Conservation (phyloP, 2,329 filamentous ascomycete genomes). For the Fusarium nelsonii region DNA sequence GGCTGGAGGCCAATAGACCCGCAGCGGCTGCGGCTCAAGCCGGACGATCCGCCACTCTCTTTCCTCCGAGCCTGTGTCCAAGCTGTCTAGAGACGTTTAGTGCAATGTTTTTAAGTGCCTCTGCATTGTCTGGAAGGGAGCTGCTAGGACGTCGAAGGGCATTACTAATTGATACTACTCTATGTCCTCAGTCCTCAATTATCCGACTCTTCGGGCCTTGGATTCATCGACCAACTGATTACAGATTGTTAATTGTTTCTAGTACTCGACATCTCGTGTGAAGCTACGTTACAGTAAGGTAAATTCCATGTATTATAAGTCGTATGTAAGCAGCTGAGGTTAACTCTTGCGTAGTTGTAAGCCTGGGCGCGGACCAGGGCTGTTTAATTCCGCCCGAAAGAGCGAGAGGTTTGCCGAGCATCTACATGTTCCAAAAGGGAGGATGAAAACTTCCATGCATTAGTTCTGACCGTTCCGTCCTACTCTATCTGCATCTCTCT, state of each 20-base stretch:
- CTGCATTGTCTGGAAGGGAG: no score
- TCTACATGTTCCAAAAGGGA: conserved; percentile 8
- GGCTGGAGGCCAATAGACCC: conserved; percentile 34
- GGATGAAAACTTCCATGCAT: conserved; percentile 14
- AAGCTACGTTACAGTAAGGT: not conserved
- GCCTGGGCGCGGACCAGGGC: not conserved
- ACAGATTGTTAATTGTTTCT: not conserved
- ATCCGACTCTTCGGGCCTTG: no score
- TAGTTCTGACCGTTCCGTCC: conserved; percentile 1
- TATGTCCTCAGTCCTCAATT: no score
- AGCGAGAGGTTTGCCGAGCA: conserved; percentile 8
- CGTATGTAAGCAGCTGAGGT: not conserved
- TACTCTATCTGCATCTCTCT: not conserved
- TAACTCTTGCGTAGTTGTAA: not conserved
- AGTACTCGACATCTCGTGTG: not conserved
- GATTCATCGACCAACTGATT: no score
- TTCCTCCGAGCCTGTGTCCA: conserved; percentile 1
- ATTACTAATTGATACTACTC: no score
- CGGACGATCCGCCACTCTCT: conserved; percentile 29
- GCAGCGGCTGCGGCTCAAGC: conserved; percentile 35
- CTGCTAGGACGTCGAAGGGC: no score
- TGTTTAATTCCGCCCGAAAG: not conserved
- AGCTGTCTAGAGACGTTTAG: conserved; percentile 8
- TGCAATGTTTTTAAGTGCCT: not conserved
- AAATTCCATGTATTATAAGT: not conserved